Evolutionary conservation across 257 asterid species (phyloP).

Genomic region (Solanum pinnatisectum): DNA sequence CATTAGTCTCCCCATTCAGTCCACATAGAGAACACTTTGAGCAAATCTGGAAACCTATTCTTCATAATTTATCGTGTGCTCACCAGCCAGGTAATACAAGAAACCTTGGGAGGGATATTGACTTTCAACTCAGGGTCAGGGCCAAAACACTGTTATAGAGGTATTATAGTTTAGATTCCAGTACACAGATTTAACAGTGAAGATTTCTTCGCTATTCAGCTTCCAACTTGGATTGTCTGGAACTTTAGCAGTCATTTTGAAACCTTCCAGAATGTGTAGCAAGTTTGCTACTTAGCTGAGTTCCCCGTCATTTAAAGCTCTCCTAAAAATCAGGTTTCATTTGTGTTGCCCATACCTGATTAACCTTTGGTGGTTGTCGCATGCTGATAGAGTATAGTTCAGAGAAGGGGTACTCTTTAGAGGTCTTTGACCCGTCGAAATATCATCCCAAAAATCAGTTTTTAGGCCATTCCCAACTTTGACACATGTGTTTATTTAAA

Average conservation of each 20-base stretch:
- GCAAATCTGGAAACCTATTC: not conserved
- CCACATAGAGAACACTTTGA: not conserved
- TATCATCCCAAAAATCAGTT: not conserved
- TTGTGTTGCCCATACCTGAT: not conserved
- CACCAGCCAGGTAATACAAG: not conserved
- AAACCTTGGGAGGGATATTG: not conserved
- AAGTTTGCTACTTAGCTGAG: not conserved
- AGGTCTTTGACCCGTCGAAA: not conserved
- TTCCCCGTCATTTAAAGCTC: not conserved
- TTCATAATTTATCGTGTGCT: not conserved
- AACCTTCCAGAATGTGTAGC: not conserved
- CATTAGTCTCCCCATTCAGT: not conserved
- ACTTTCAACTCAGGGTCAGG: not conserved
- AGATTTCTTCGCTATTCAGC: not conserved
- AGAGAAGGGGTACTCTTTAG: not conserved
- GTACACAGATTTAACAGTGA: not conserved
- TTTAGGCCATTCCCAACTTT: not conserved
- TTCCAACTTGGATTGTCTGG: not conserved
- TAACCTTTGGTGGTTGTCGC: not conserved
- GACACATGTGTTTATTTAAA: not conserved
- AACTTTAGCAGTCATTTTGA: not conserved
- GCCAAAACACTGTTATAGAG: not conserved
- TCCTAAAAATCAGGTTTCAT: not conserved
- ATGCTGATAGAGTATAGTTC: not conserved
- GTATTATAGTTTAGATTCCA: not conserved